Conservation (phyloP, 495 filamentous ascomycete genomes). For the Trichoderma orchidacearum region DNA sequence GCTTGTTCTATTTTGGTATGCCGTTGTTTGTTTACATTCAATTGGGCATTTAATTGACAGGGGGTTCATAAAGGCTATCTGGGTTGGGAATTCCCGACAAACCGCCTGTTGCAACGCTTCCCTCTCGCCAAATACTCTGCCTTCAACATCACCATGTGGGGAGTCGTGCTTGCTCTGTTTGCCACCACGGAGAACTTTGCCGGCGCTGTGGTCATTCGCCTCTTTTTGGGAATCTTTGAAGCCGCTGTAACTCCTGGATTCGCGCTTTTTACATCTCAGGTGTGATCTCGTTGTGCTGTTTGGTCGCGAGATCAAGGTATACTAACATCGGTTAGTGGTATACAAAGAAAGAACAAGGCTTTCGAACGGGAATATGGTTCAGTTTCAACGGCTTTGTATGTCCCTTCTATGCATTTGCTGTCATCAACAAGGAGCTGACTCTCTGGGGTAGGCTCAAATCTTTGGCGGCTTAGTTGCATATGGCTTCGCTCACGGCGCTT, state of each 20-base stretch:
- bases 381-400: conserved; percentile 47
- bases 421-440: too few relatives aligned
- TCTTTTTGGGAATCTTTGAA: conserved; percentile 1
- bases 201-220: background rate
- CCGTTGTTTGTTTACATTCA: background rate
- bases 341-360: background rate
- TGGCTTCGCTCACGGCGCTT: background rate
- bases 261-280: background rate
- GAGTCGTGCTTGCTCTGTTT: background rate
- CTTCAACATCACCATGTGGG: conserved; percentile 3
- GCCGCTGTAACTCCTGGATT: conserved; percentile 1
- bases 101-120: background rate
- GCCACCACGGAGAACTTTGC: background rate
- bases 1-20: conserved; percentile 2
- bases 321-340: background rate
- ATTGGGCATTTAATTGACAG: background rate
- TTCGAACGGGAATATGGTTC: conserved; percentile 36
- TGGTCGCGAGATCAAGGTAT: background rate
- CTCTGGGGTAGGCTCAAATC: conserved; percentile 3
- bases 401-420: conserved; percentile 42
- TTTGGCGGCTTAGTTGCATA: conserved; percentile 1
- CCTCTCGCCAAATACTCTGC: conserved; percentile 2
- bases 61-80: background rate
- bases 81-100: conserved; percentile 1
- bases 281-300: background rate